Base-by-base conservation (phyloP, 2,329 filamentous ascomycete genomes). In the Trichoderma pleuroti region DNA sequence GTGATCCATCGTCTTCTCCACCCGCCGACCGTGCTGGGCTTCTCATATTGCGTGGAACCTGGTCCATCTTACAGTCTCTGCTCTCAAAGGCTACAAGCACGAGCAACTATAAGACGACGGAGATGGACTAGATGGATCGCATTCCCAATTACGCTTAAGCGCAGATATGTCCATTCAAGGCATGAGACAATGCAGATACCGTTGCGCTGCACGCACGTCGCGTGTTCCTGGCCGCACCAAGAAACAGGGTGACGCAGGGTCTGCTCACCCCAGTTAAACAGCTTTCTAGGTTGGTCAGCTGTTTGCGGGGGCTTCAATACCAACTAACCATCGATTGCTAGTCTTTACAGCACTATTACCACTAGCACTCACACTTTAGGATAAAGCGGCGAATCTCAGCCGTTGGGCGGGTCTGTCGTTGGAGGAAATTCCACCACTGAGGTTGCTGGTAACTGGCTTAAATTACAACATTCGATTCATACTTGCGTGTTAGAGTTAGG, bases 1-100 rank as follows among this genome's bases (percentile, higher is more conserved):
- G 60, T 18, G 68, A 42, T 10, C 26, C 68, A n/a, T 70, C 68
- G 28, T 70, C 61, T 9, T 70, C 68, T 10, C 42, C 68, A 34
- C 39, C 57, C 7, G 28, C 42, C 39, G 67, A 69, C 42, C 52
- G 30, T 42, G 39, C 39, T 14, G 60, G 68, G 28, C 68, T 70
- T 42, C 61, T 54, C 42, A 49, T 49, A 26, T 57, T 21, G 12
- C 36, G 49, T 12, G 68, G 8, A 36, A 34, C 26, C 14, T 49
- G 61, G 30, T 49, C 34, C 68, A 66, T 70, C n/a, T 24, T 63
- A 18, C 4, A 21, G 42, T 21, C 42, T 12, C 42, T 46, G 42
- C 42, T 46, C 42, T 49, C 10, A 34, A 34, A 34, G 8, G 32
- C 10, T 34, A 34, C 32, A 9, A 11, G 7, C 10, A 34, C 7